These are phyloP conservation scores for Epichloe uncinata DNA, from an alignment of 2,329 filamentous ascomycete species.

Conservation along the genomic window DNA sequence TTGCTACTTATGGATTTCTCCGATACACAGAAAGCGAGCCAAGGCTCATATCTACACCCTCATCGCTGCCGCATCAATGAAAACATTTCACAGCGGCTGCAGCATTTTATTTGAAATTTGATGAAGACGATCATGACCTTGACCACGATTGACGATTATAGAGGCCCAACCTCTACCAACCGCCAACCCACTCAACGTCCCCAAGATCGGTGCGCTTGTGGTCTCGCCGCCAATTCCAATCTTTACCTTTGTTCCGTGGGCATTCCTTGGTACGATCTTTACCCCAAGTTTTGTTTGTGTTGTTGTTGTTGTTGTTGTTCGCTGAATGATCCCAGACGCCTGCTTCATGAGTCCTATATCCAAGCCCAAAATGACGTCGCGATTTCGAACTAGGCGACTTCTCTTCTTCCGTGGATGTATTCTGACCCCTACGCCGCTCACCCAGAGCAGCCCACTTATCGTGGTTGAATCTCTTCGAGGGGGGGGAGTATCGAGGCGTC, in stretches of 20 bases:
- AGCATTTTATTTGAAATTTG: neutral
- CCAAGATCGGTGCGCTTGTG: conserved; percentile 49
- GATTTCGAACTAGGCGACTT: conserved; percentile 36
- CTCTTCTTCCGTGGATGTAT: conserved; percentile 34
- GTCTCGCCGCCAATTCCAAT: conserved; percentile 51
- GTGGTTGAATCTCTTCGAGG: conserved; percentile 46
- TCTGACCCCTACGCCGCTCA: conserved; percentile 62
- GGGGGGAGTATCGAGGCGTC: conserved; percentile 50
- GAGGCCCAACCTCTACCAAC: conserved; percentile 52
- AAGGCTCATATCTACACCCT: conserved; percentile 22
- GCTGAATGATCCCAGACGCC: conserved; percentile 35
- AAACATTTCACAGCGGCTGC: conserved; percentile 1
- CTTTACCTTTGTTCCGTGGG: conserved; percentile 44
- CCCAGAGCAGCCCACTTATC: conserved; percentile 90
- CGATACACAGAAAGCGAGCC: conserved; percentile 55
- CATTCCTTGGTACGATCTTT: conserved; percentile 39
- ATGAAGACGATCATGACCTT: conserved; percentile 19
- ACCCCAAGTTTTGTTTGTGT: conserved; percentile 16
- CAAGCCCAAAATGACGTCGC: conserved; percentile 35
- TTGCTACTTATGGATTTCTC: conserved; percentile 29
- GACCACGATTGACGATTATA: conserved; percentile 47
- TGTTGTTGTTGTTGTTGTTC: conserved; percentile 16
- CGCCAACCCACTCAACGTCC: conserved; percentile 90
- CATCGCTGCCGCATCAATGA: conserved; percentile 8
- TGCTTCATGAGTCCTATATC: conserved; percentile 34